These are phyloP conservation scores for Starmerella bacillaris DNA, from an alignment of 805 yeast species.

Conservation along the genomic window DNA sequence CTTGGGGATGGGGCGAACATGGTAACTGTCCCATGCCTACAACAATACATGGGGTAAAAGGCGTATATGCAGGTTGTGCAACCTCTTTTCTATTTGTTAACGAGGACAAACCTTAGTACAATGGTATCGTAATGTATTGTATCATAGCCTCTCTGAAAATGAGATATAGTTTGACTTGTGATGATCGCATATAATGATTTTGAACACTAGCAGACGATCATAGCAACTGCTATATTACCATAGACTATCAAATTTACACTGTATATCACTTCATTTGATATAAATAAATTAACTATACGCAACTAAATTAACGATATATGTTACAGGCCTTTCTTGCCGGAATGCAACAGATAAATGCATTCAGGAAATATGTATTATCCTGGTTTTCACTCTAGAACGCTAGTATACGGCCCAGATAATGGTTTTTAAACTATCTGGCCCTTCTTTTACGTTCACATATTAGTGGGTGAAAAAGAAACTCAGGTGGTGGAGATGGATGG, in stretches of 20 bases:
- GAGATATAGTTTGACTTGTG: too few relatives aligned
- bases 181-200: too few relatives aligned
- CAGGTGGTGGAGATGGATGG: too few relatives aligned
- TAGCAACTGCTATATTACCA: too few relatives aligned
- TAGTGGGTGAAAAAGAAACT: too few relatives aligned
- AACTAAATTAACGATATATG: constrained; percentile 3
- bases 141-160: too few relatives aligned
- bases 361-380: constrained; percentile 20
- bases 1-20: constrained; percentile 99
- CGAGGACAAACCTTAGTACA: too few relatives aligned
- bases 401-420: constrained; percentile 13
- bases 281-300: not conserved
- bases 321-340: constrained; percentile 20
- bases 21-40: constrained; percentile 63
- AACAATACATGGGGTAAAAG: constrained; percentile 1
- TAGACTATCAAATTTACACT: too few relatives aligned
- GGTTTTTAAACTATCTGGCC: not conserved
- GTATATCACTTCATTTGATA: too few relatives aligned
- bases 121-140: too few relatives aligned
- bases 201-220: too few relatives aligned
- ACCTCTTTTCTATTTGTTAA: constrained; percentile 20
- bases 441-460: too few relatives aligned
- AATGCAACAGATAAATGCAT: constrained; percentile 10
- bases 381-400: constrained; percentile 14
- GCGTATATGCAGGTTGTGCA: constrained; percentile 21